These are phyloP conservation scores for Xylariales sp. DNA, from an alignment of 2,329 filamentous ascomycete species.

Conservation along the genomic window DNA sequence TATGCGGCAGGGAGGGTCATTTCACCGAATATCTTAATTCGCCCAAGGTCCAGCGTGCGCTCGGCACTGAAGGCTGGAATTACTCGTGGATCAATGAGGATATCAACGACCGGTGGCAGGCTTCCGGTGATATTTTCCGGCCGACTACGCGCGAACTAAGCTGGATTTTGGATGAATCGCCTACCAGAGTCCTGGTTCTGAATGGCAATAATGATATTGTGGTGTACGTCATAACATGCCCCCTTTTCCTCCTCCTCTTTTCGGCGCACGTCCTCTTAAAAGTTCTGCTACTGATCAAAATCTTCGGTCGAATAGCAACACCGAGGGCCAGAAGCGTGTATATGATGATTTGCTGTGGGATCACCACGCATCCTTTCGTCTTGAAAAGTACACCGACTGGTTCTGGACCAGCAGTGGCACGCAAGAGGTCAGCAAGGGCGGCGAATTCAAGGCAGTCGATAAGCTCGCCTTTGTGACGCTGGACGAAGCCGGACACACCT, in stretches of 20 bases:
- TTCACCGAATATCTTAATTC: conserved; percentile 8
- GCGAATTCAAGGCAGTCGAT: conserved; percentile 8
- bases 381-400: conserved; percentile 8
- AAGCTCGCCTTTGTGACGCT: conserved; percentile 6
- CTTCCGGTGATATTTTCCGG: conserved; percentile 2
- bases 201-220: conserved; percentile 9
- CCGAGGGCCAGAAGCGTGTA: conserved; percentile 9
- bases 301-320: conserved; percentile 3
- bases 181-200: conserved; percentile 1
- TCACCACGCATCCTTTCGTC: conserved; percentile 8
- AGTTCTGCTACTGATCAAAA: neutral
- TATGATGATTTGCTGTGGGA: conserved; percentile 8
- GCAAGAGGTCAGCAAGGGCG: too few relatives aligned
- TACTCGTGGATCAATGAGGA: conserved; percentile 6
- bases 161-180: conserved; percentile 7
- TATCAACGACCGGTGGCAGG: conserved; percentile 6
- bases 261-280: too few relatives aligned
- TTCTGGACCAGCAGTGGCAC: conserved; percentile 2
- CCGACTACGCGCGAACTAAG: conserved; percentile 9
- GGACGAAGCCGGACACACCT: conserved; percentile 9
- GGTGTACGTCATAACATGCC: too few relatives aligned
- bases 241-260: too few relatives aligned
- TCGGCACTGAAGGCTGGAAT: conserved; percentile 5
- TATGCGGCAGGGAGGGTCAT: conserved; percentile 8
- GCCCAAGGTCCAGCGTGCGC: conserved; percentile 5